Percentiles rank a stretch among this genome's conserved stretches.
Evolutionary conservation across 306 rosid species (phyloP).

Genomic region (Pterocarpus santalinus): DNA sequence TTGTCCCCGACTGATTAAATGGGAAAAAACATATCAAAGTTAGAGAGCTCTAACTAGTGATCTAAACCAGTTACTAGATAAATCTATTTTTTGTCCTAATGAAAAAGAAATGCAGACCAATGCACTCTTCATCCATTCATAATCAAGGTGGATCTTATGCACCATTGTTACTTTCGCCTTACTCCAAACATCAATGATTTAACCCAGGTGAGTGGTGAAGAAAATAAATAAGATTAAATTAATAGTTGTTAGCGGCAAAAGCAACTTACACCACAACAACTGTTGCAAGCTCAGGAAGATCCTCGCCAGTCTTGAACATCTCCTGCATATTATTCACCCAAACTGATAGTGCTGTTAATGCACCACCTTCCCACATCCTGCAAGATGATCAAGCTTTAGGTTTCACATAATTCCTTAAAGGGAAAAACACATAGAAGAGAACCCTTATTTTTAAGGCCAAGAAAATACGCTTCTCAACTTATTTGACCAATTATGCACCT

Average conservation of each 20-base stretch:
- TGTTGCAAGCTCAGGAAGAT: conserved; percentile 88
- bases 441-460: conserved; percentile 11
- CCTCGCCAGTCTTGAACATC: conserved; percentile 68
- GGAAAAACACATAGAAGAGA: conserved; percentile 20
- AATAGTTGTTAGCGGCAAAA: conserved; percentile 37
- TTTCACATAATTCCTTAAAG: conserved; percentile 25
- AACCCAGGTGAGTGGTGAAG: conserved; percentile 19
- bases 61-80: conserved; percentile 5
- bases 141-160: conserved; percentile 29
- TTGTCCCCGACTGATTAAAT: conserved; percentile 76
- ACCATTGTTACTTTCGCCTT: background rate
- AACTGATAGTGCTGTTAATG: conserved; percentile 83
- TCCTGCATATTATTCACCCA: conserved; percentile 85
- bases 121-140: conserved; percentile 12
- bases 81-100: background rate
- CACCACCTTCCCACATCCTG: conserved; percentile 98
- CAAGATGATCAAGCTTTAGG: conserved; percentile 47
- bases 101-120: conserved; percentile 6
- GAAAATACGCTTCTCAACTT: conserved; percentile 24
- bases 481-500: conserved; percentile 4
- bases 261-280: conserved; percentile 85
- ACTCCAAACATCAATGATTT: conserved; percentile 8
- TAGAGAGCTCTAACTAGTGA: conserved; percentile 37
- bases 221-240: conserved; percentile 37
- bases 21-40: conserved; percentile 42